These are phyloP conservation scores for Boletus subparvulus DNA, from an alignment of 768 basidiomycete species.

Conservation along the genomic window DNA sequence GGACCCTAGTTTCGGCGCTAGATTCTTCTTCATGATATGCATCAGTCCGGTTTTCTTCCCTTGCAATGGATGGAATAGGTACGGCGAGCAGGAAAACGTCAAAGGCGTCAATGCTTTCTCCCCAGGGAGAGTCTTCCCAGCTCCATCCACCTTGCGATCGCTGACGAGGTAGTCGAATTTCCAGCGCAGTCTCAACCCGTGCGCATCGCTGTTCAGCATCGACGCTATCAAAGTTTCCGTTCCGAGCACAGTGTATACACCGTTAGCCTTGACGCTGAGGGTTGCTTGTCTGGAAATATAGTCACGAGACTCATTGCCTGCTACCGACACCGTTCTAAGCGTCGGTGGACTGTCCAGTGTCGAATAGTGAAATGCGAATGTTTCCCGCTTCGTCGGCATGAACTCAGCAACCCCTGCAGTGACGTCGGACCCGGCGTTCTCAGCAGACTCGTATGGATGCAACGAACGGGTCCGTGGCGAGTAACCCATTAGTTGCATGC, in stretches of 20 bases:
- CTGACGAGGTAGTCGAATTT: conserved; percentile 77
- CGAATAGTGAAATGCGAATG: conserved; percentile 71
- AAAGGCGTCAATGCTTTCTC: conserved; percentile 75
- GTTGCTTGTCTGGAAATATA: conserved; percentile 76
- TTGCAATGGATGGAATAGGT: conserved; percentile 55
- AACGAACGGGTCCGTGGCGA: conserved; percentile 34
- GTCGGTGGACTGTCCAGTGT: conserved; percentile 65
- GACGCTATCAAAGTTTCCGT: conserved; percentile 44
- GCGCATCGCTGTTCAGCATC: conserved; percentile 18
- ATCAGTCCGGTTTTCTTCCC: conserved; percentile 67
- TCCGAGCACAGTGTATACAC: conserved; percentile 74
- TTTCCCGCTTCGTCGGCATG: conserved; percentile 54
- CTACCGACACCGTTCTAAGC: conserved; percentile 67
- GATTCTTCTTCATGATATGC: conserved; percentile 69
- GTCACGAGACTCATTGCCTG: conserved; percentile 67
- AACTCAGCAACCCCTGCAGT: conserved; percentile 61
- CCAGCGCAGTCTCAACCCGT: conserved; percentile 55
- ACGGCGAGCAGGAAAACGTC: conserved; percentile 72
- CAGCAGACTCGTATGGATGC: conserved; percentile 26
- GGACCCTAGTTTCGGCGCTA: conserved; percentile 63
- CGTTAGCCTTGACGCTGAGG: conserved; percentile 65
- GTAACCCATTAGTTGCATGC: conserved; percentile 59
- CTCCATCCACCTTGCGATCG: conserved; percentile 48
- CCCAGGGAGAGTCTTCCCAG: conserved; percentile 50
- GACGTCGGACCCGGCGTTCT: conserved; percentile 30